Evolutionary conservation across 495 filamentous ascomycete genomes (phyloP), one percentile per base, ranked within the genome.

Genomic region (Tetracladium setigerum): DNA sequence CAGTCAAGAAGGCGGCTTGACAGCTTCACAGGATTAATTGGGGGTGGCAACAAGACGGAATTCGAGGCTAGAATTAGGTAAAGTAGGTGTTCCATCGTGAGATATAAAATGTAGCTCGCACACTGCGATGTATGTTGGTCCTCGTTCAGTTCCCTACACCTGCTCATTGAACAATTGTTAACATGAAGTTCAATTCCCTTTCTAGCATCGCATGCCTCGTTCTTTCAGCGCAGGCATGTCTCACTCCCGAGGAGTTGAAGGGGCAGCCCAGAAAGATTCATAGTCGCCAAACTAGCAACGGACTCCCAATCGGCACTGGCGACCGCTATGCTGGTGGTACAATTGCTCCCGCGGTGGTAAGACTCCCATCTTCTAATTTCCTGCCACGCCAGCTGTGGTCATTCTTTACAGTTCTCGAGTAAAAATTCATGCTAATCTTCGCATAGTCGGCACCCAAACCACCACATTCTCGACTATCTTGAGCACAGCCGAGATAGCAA

Each of bases 401-500:
- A 27, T 27, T 3, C 22, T 27, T 27, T n/a, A n/a, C n/a, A n/a
- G n/a, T n/a, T 27, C 22, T 3, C 22, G 7, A 27, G 22, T 27
- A 7, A 27, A 27, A 27, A 7, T 27, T 7, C 22, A 7, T 27
- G 7, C 22, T 27, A 7, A 27, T 7, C 22, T 27, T 27, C 22
- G 7, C 22, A 7, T 27, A 27, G 45, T 67, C 5, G 64, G 64
- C 31, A 57, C 48, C 8, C 35, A 33, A 36, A 46, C 47, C 1
- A 50, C 48, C 19, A 53, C 48, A 14, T 47, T 62, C 35, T 44
- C 50, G 15, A 58, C 47, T 18, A 56, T 67, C 34, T 46, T 68
- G 27, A 67, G 57, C 47, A 32, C 58, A 4, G 48, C 53, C 15
- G 66, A 68, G 50, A 59, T 68, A 38, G 13, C 34, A 16, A 59